Base-by-base conservation (phyloP, 2,329 filamentous ascomycete species). In the Podosphaera fusca region DNA sequence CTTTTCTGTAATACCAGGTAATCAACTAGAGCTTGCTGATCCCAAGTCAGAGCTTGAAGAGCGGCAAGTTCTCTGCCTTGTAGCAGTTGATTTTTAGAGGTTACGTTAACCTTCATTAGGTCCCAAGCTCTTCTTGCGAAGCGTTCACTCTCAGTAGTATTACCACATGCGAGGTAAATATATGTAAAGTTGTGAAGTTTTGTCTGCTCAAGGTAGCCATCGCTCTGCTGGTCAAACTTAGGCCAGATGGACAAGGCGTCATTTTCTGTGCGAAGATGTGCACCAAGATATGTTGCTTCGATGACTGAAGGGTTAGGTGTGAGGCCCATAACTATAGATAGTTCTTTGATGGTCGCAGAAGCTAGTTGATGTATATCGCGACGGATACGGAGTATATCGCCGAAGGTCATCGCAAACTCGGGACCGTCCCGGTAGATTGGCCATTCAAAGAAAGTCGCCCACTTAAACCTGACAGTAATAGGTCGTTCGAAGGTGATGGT, bases 1-100 rank as follows among this genome's bases (percentile, higher is more conserved):
- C 71, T 70, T 33, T 71, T 67, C 55, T 71, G 64, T 61, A 76
- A 64, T 3, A 77, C 69, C 60, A 76, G 72, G 64, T 73, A 76
- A 63, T 78, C 75, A 5, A 76, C 70, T 29, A 76, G 64, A 2
- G 70, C 71, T 58, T 72, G 70, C 64, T 77, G 74, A 63, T 76
- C 73, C 70, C 70, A 75, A 29, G 65, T 70, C 42, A 77, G 62
- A 29, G 58, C 58, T 10, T 66, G 58, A 4, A 76, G 65, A 8
- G 59, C 59, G 21, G 59, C 59, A 1, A 68, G 62, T 55, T 74
- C 71, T n/a, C 30, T 7, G 29, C 63, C 58, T 59, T 69, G 66
- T 4, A 77, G 66, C 1, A 77, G 61, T 35, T 74, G 69, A 14
- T 66, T 58, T 63, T 75, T 75, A 14, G 67, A 67, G 4, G 72